Evolutionary conservation across 164 flowering plant species (phyloP), one percentile per base, ranked within the genome.

Genomic region (Liquidambar formosana): DNA sequence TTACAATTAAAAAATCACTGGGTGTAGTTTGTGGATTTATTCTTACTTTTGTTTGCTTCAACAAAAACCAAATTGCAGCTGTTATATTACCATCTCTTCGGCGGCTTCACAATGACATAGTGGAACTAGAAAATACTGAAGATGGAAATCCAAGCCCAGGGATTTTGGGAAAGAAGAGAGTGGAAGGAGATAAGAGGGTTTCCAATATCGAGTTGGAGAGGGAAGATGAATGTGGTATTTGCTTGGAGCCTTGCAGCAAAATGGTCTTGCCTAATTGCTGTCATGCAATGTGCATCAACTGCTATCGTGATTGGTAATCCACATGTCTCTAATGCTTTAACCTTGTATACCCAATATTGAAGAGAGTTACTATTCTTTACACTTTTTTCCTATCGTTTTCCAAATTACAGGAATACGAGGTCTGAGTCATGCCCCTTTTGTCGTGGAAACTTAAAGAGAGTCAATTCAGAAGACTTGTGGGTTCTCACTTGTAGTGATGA

Each of bases 381-480:
- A 23, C 16, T 43, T n/a, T 43, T n/a, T 41, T 45, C 9, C 44
- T 18, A 53, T 65, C 27, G 44, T 11, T 23, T 69, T 65, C 57
- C 14, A 33, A 66, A 28, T 75, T 76, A 47, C 86, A 95, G 99
- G 99, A 90, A 88, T 73, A 80, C 78, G 14, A 85, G 87, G 68
- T 95, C 98, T 22, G 90, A 86, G 66, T 95, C 99, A 1, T 95
- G 99, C 78, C 99, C 99, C 3, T 95, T 95, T 73, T 95, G 99
- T 73, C 87, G 98, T 19, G 98, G 97, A 16, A 90, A 85, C 79
- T 64, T 95, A 33, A 91, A 78, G 78, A 78, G 93, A 74, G 93
- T 89, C 0, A 82, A 79, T 33, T 89, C 93, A 22, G 80, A 82
- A 76, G 98, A 95, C 75, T 76, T 95, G 38, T 95, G 99, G 99